Evolutionary conservation across 1,284 basidiomycete genomes (phyloP), one percentile per base, ranked within the genome.

Genomic region (Microbotryum scabiosae): DNA sequence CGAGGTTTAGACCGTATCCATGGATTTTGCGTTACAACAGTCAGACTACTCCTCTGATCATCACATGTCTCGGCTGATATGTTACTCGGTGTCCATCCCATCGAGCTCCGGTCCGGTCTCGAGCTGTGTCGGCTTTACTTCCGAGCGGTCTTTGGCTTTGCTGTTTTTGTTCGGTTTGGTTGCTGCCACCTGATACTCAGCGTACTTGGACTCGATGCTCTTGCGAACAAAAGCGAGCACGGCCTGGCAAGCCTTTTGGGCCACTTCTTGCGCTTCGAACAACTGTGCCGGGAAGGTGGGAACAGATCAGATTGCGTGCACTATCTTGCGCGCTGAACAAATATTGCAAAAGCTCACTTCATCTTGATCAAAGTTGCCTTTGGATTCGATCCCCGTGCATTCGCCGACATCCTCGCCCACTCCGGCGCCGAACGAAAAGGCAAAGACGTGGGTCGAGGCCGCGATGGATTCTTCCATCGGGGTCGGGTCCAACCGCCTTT

Each of bases 401-500:
- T 81, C 79, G 46, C 75, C 77, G 32, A 48, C 57, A 25, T 45
- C 16, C 26, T 54, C 68, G 20, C 66, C 60, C 26, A 76, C 62
- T 5, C 73, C 72, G 6, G 69, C 59, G 1, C 76, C 75, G 50
- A 76, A 77, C n/a, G 75, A 75, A 73, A 77, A 75, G 28, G 67
- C 77, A 50, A 79, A 75, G 1, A 80, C 81, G 36, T 84, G 79
- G 20, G 86, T 75, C 16, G 78, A 79, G 14, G 73, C 73, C 5
- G 87, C 86, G 46, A 82, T 80, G 44, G 81, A 79, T 48, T 82
- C 82, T 70, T 82, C 81, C 48, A 78, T 79, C 80, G 83, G 3
- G 26, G 85, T 77, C 2, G 87, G 88, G 64, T 87, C 88, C 32
- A 87, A 72, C 60, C 88, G 81, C 59, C 88, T 70, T 64, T 85